phyloP scores from a whole-genome alignment of 2,329 filamentous ascomycete genomes.

The Xylaria sp. region DNA sequence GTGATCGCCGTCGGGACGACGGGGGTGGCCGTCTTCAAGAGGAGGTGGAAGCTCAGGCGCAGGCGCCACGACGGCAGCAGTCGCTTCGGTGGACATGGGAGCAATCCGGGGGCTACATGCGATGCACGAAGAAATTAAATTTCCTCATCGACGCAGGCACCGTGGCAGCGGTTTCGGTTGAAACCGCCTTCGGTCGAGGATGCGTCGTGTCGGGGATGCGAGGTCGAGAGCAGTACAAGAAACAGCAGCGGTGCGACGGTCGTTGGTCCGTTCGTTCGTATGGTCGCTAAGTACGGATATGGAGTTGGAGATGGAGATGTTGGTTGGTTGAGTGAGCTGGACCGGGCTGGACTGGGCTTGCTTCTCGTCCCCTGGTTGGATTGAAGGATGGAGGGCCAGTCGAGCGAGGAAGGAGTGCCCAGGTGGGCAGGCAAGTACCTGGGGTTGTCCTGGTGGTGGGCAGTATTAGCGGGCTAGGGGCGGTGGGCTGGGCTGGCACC shows the following conservation, averaged over 20 bases:
- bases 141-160: conserved; percentile 26
- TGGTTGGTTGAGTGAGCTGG: conserved; percentile 4
- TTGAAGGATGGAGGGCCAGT: no score
- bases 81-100: conserved; percentile 63
- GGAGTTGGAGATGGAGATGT: no score
- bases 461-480: no score
- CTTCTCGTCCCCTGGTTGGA: no score
- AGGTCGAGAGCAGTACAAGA: background rate
- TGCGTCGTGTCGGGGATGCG: conserved; percentile 7
- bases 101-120: conserved; percentile 49
- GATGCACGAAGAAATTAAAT: conserved; percentile 36
- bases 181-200: conserved; percentile 19
- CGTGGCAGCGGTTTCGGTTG: conserved; percentile 18
- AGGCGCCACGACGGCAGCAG: conserved; percentile 55
- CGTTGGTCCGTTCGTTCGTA: conserved; percentile 1
- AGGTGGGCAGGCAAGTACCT: no score
- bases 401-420: no score
- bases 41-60: conserved; percentile 37
- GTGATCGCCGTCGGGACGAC: conserved; percentile 34
- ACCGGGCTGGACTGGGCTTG: conserved; percentile 13
- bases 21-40: conserved; percentile 33
- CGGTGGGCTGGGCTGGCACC: no score
- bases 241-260: conserved; percentile 23
- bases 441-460: no score
- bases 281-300: no score